These are phyloP conservation scores for Chlorella sorokiniana DNA, from an alignment of 139 green algal genomes.

Conservation along the genomic window DNA sequence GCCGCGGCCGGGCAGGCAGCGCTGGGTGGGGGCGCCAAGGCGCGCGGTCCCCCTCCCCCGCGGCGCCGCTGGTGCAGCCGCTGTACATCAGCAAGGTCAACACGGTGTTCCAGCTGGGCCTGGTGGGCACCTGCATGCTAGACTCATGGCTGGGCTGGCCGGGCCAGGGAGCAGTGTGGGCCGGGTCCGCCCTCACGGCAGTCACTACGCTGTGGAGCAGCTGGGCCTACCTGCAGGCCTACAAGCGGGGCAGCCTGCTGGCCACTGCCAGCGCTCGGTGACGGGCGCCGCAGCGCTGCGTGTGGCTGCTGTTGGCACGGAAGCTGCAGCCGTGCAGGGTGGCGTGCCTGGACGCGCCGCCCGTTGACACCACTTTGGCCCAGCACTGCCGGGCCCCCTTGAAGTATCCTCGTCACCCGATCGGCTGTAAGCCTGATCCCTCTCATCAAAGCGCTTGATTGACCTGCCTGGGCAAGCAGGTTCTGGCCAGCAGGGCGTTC, in stretches of 20 bases:
- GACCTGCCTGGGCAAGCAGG: too few relatives aligned
- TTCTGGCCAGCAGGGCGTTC: too few relatives aligned
- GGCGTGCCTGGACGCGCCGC: too few relatives aligned
- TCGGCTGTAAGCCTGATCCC: too few relatives aligned
- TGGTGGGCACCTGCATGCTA: constrained; percentile 69
- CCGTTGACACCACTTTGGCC: too few relatives aligned
- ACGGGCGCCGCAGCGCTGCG: neutral
- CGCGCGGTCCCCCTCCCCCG: neutral
- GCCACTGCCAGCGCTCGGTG: neutral
- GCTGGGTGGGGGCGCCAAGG: neutral
- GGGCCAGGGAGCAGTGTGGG: constrained; percentile 39
- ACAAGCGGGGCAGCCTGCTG: constrained; percentile 34
- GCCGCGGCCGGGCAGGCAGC: neutral
- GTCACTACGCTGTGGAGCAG: constrained; percentile 66
- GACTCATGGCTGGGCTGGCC: constrained; percentile 65
- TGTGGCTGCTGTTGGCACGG: neutral
- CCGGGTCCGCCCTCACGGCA: constrained; percentile 48
- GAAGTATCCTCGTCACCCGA: too few relatives aligned
- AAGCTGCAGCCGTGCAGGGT: neutral
- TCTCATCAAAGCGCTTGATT: too few relatives aligned
- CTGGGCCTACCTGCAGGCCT: constrained; percentile 61
- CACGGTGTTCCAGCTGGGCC: constrained; percentile 79
- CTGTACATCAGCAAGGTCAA: constrained; percentile 82
- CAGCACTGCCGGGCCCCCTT: too few relatives aligned
- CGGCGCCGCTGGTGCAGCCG: constrained; percentile 58